These are phyloP conservation scores for Coniella lustricola DNA, from an alignment of 2,329 filamentous ascomycete species.

Conservation along the genomic window DNA sequence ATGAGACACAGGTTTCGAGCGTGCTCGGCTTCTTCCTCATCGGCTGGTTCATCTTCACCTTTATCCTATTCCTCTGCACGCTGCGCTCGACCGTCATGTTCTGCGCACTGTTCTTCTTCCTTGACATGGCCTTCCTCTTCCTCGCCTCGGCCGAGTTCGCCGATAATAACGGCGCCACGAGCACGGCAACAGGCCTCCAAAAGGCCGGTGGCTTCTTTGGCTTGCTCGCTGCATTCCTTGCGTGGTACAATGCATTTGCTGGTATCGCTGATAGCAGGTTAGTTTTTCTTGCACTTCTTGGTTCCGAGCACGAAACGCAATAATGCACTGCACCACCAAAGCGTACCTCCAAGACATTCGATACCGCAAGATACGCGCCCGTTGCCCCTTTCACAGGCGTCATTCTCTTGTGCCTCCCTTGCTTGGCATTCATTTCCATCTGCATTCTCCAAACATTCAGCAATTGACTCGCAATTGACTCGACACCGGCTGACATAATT, in stretches of 20 bases:
- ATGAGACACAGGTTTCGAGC: conserved; percentile 43
- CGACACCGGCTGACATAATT: conserved; percentile 5
- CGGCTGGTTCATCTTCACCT: conserved; percentile 82
- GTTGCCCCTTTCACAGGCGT: no score
- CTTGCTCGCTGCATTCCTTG: conserved; percentile 71
- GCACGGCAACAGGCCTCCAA: conserved; percentile 43
- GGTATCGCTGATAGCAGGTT: conserved; percentile 69
- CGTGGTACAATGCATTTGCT: conserved; percentile 82
- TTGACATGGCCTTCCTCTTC: conserved; percentile 69
- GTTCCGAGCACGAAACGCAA: neutral
- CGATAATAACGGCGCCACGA: conserved; percentile 41
- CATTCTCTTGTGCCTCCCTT: no score
- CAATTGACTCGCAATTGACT: neutral
- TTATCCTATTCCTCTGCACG: conserved; percentile 65
- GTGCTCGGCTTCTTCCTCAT: conserved; percentile 69
- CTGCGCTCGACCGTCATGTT: conserved; percentile 72
- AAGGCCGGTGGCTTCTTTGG: conserved; percentile 74
- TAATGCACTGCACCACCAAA: no score
- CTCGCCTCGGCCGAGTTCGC: conserved; percentile 59
- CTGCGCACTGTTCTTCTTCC: conserved; percentile 68
- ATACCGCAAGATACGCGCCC: no score
- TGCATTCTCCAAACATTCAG: neutral
- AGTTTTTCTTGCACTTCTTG: conserved; percentile 21
- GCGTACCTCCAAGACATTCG: no score
- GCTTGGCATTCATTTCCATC: neutral